Percentiles rank a stretch among this genome's conserved stretches.
Conservation (phyloP, 2,329 filamentous ascomycete genomes). For the Fusarium falciforme region DNA sequence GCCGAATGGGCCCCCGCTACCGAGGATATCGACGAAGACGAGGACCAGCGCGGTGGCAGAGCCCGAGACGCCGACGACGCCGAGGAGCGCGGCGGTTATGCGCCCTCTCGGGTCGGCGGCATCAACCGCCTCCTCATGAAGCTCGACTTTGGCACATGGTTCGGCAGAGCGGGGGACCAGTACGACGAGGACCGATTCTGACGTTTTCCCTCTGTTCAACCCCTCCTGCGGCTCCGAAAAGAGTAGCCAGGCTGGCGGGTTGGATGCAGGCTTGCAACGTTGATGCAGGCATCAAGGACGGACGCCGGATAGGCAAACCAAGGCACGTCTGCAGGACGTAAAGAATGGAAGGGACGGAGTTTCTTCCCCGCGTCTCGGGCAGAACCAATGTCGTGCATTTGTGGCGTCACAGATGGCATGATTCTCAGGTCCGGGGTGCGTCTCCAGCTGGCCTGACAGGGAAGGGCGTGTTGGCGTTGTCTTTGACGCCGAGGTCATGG, state of each 20-base stretch:
- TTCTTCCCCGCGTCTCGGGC: constrained; percentile 6
- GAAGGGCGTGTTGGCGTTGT: constrained; percentile 10
- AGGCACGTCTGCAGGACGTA: constrained; percentile 24
- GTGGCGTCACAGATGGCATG: constrained; percentile 45
- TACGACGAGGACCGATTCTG: constrained; percentile 23
- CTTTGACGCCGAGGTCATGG: constrained; percentile 12
- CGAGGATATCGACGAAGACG: constrained; percentile 22
- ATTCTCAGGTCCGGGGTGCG: constrained; percentile 39
- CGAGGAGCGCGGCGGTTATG: constrained; percentile 60
- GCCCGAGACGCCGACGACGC: constrained; percentile 55
- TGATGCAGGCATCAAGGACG: constrained; percentile 2
- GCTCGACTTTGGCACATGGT: constrained; percentile 77
- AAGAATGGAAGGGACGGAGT: constrained; percentile 8
- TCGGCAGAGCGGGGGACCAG: constrained; percentile 50
- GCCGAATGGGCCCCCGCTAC: constrained; percentile 8
- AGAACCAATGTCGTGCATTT: constrained; percentile 12
- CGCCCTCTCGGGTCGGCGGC: constrained; percentile 79
- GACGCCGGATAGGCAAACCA: constrained; percentile 23
- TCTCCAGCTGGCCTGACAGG: constrained; percentile 31
- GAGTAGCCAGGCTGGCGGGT: neutral
- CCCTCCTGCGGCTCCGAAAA: neutral
- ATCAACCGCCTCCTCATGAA: constrained; percentile 93
- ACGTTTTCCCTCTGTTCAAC: neutral
- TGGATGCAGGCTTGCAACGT: neutral
- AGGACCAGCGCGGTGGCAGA: constrained; percentile 11